Base-by-base conservation (phyloP, 2,329 filamentous ascomycete genomes). In the Pseudofabraea citricarpa region DNA sequence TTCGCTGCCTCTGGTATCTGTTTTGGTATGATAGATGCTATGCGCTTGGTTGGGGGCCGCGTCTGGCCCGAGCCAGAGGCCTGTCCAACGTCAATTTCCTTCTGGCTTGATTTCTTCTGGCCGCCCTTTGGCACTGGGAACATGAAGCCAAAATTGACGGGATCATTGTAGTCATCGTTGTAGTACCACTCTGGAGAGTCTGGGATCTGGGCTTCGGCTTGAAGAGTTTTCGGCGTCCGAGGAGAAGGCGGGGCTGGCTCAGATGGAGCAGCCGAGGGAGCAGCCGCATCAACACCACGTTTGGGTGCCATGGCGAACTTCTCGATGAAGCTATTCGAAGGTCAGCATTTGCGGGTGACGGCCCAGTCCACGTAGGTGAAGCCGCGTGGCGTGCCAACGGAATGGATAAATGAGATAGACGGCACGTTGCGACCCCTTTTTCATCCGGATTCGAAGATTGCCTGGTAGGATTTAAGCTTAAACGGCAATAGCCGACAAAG, bases 131-230 rank as follows among this genome's bases (percentile, higher is more conserved):
- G 35, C 10, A 37, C 19, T 6, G 35, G 35, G 12, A 37, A 37
- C 35, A 37, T 37, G 19, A 37, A 37, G 35, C 35, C 35, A 22
- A 37, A 37, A 21, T 37, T 37, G 21, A 37, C 35, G 8, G 35
- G 35, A 23, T 37, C 35, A 15, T 18, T 37, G 19, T 21, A 13
- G 15, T 37, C 35, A 22, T 37, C 35, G 21, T 37, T 37, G 19
- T 37, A 37, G 35, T 22, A 37, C 35, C 35, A 37, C 15, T 37
- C 9, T 15, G 29, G 29, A 32, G 29, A 32, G 29, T 32, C 29
- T n/a, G 29, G 29, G 29, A 32, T 18, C 6, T 32, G 29, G 29
- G 13, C 29, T 15, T 32, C 29, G 29, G 29, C n/a, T 2, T 32
- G 29, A 13, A 2, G 19, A 9, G 35, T 12, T 16, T 3, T 20